These are phyloP conservation scores for Chimonanthus praecox DNA, from an alignment of 164 flowering plant species.

Conservation along the genomic window DNA sequence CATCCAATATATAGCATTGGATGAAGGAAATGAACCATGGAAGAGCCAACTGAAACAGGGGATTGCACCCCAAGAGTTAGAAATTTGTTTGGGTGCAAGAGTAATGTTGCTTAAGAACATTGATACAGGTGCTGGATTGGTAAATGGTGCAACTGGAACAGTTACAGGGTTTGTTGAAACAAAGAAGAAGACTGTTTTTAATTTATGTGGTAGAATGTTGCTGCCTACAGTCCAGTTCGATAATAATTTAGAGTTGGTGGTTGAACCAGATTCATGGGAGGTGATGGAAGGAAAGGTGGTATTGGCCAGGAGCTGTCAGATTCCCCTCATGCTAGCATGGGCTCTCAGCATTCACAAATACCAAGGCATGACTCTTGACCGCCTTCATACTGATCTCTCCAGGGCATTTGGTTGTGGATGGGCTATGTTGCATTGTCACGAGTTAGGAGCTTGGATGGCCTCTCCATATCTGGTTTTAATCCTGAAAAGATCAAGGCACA, in stretches of 20 bases:
- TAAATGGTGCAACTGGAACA: constrained; percentile 65
- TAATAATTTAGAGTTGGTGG: constrained; percentile 24
- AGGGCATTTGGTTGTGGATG: constrained; percentile 58
- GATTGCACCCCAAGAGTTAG: constrained; percentile 34
- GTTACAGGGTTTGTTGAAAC: constrained; percentile 23
- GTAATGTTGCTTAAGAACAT: constrained; percentile 54
- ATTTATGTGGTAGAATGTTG: constrained; percentile 10
- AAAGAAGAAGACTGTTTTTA: not conserved
- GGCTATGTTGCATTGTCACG: constrained; percentile 70
- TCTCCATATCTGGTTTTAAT: constrained; percentile 45
- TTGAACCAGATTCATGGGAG: constrained; percentile 37
- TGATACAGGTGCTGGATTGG: constrained; percentile 24
- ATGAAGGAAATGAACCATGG: constrained; percentile 34
- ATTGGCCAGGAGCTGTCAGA: constrained; percentile 38
- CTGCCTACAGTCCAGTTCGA: constrained; percentile 50
- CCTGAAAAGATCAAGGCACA: constrained; percentile 47
- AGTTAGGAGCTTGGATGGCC: constrained; percentile 48
- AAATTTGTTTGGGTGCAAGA: constrained; percentile 47
- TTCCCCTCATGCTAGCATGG: constrained; percentile 64
- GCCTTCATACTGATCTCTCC: constrained; percentile 48
- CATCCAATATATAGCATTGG: constrained; percentile 32
- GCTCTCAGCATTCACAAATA: constrained; percentile 70
- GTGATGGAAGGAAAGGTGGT: constrained; percentile 38
- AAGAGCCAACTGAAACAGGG: constrained; percentile 35
- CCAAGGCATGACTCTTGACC: constrained; percentile 63